Percentiles rank a stretch among this genome's conserved stretches.
These are phyloP conservation scores for Onygena corvina DNA, from an alignment of 2,329 filamentous ascomycete genomes.

Conservation along the genomic window DNA sequence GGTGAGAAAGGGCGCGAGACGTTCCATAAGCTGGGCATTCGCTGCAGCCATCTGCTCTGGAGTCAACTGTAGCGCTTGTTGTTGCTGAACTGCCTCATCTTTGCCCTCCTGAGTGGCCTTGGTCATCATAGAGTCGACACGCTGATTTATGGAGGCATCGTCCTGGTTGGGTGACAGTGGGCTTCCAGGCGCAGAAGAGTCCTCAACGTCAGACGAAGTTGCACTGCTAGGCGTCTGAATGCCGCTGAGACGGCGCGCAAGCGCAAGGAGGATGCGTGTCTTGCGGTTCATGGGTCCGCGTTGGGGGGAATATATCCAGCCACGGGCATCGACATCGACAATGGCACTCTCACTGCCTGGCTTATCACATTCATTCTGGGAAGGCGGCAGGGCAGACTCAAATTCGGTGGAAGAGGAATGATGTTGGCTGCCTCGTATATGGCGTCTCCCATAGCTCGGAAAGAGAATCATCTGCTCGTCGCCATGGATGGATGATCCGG, in stretches of 20 bases:
- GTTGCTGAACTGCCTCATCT: constrained; percentile 38
- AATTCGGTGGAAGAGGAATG: constrained; percentile 11
- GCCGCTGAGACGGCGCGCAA: constrained; percentile 78
- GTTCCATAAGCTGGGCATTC: constrained; percentile 76
- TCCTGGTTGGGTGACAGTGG: constrained; percentile 44
- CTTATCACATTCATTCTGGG: constrained; percentile 56
- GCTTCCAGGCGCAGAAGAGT: constrained; percentile 29
- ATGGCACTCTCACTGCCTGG: constrained; percentile 72
- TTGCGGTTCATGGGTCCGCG: constrained; percentile 73
- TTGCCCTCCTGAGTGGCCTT: constrained; percentile 59
- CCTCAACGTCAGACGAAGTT: constrained; percentile 31
- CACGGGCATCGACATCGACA: constrained; percentile 86
- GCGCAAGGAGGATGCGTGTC: constrained; percentile 72
- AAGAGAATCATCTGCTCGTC: constrained; percentile 91
- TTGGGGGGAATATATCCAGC: constrained; percentile 87
- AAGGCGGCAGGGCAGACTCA: constrained; percentile 22
- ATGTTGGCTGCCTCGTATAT: constrained; percentile 39
- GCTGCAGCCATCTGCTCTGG: constrained; percentile 65
- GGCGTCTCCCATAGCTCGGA: constrained; percentile 76
- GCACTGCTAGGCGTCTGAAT: constrained; percentile 55
- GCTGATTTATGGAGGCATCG: constrained; percentile 56
- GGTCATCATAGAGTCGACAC: constrained; percentile 65
- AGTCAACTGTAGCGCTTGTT: constrained; percentile 29
- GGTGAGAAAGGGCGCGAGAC: constrained; percentile 80
- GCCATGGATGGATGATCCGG: constrained; percentile 64